These are phyloP conservation scores for Pythium guiyangense DNA, from an alignment of 352 stramenopile species.

Conservation along the genomic window DNA sequence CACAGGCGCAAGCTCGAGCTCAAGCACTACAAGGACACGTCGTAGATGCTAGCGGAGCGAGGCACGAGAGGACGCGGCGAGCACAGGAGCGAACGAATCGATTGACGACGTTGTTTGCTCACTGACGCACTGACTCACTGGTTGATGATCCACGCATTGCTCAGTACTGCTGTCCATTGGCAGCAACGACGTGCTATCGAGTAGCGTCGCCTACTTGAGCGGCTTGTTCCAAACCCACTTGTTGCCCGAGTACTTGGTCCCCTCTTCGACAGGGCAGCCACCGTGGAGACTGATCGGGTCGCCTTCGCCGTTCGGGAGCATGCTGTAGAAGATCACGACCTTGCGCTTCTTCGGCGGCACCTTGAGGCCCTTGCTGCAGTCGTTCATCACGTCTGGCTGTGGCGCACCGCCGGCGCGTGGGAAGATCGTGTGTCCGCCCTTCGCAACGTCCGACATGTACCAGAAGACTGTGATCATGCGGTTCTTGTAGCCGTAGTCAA, in stretches of 20 bases:
- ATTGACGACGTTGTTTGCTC: too few relatives aligned
- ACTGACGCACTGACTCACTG: too few relatives aligned
- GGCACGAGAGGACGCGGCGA: neutral
- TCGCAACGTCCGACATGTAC: slow-evolving; percentile 82
- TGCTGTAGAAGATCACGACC: slow-evolving; percentile 80
- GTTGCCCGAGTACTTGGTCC: slow-evolving; percentile 75
- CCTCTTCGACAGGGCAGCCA: slow-evolving; percentile 65
- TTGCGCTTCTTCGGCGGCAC: slow-evolving; percentile 69
- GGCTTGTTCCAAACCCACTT: slow-evolving; percentile 87
- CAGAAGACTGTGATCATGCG: slow-evolving; percentile 85
- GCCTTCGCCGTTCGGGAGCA: slow-evolving; percentile 57
- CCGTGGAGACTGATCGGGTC: slow-evolving; percentile 65
- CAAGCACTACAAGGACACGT: slow-evolving; percentile 21
- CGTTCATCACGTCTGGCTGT: slow-evolving; percentile 40
- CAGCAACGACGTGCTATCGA: too few relatives aligned
- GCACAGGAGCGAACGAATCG: too few relatives aligned
- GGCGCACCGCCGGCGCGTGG: slow-evolving; percentile 43
- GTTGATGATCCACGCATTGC: too few relatives aligned
- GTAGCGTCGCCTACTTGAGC: neutral
- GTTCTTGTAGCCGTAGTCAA: slow-evolving; percentile 74
- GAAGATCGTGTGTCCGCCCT: slow-evolving; percentile 72
- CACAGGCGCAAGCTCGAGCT: slow-evolving; percentile 65
- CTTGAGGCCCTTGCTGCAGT: slow-evolving; percentile 58
- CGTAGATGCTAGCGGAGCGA: neutral
- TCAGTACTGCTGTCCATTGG: too few relatives aligned